A percentile compares a stretch with the other conserved stretches of the same genome.
Conservation (phyloP, 2,329 filamentous ascomycete species). For the Sordariomycetes sp. region DNA sequence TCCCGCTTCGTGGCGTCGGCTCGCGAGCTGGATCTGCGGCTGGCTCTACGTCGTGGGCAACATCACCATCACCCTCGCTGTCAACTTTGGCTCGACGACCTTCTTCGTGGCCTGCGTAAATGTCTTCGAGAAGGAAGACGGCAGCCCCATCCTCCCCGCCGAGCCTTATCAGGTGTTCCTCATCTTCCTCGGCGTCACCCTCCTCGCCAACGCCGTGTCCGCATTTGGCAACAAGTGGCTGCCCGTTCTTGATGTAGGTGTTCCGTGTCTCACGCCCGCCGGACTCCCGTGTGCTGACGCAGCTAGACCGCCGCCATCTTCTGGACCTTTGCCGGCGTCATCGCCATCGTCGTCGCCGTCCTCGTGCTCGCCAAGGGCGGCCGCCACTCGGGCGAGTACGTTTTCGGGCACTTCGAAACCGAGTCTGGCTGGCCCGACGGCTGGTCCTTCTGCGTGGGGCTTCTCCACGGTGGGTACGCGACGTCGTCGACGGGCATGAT, state of each 20-base stretch:
- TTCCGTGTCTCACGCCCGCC: not conserved
- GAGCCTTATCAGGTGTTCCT: constrained; percentile 55
- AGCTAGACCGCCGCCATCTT: constrained; percentile 55
- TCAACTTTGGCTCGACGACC: constrained; percentile 67
- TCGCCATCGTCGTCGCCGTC: constrained; percentile 49
- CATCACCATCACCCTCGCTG: constrained; percentile 71
- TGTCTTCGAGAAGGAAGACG: constrained; percentile 33
- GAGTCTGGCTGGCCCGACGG: constrained; percentile 57
- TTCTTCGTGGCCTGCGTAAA: constrained; percentile 42
- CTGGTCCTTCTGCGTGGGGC: constrained; percentile 62
- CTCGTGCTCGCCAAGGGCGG: constrained; percentile 58
- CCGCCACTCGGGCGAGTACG: constrained; percentile 46
- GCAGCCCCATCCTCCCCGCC: constrained; percentile 27
- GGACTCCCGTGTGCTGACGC: not conserved
- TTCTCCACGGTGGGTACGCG: constrained; percentile 60
- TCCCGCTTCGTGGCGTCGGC: constrained; percentile 41
- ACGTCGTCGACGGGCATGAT: constrained; percentile 72
- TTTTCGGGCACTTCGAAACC: constrained; percentile 56
- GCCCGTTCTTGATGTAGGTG: constrained; percentile 54
- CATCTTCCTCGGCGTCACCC: constrained; percentile 56
- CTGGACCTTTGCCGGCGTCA: constrained; percentile 60
- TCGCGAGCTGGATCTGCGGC: constrained; percentile 59
- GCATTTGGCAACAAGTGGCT: constrained; percentile 54
- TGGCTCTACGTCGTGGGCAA: constrained; percentile 71
- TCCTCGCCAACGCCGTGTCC: constrained; percentile 52